Conservation (phyloP, 352 stramenopile species). For the Pythium plurisporium region DNA sequence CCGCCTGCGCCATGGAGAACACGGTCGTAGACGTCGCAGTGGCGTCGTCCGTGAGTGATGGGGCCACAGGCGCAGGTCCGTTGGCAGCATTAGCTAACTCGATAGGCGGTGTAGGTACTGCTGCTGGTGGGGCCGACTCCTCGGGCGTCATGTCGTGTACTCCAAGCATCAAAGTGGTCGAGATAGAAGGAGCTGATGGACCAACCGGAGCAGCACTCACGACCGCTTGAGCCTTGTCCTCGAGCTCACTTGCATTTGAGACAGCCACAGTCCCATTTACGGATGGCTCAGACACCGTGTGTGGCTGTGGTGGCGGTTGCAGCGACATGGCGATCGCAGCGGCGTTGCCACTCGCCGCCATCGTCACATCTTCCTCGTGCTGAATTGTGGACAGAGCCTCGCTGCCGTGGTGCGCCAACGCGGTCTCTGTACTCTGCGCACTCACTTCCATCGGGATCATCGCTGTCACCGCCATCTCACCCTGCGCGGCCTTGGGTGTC, state of each 20-base stretch:
- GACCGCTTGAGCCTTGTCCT: background rate
- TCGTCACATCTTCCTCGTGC: background rate
- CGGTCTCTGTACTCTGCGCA: background rate
- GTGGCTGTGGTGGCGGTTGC: conserved; percentile 2
- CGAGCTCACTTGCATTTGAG: background rate
- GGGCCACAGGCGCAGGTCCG: too few relatives aligned
- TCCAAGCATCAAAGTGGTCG: conserved; percentile 13
- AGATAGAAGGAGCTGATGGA: background rate
- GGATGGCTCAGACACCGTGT: background rate
- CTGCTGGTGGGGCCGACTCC: background rate
- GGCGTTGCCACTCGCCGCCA: background rate
- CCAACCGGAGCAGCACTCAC: background rate
- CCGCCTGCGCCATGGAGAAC: conserved; percentile 27
- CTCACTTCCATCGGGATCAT: conserved; percentile 3
- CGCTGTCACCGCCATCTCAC: background rate
- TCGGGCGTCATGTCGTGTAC: conserved; percentile 10
- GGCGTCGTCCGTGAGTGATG: background rate
- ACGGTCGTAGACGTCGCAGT: background rate
- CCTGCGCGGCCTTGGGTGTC: background rate
- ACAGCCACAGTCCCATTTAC: background rate
- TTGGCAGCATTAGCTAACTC: background rate
- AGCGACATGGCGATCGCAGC: conserved; percentile 13
- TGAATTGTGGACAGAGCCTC: background rate
- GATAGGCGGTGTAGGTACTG: background rate
- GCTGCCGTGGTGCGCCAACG: background rate